Evolutionary conservation across 495 filamentous ascomycete genomes (phyloP).

Genomic region (Annulohypoxylon moriforme): DNA sequence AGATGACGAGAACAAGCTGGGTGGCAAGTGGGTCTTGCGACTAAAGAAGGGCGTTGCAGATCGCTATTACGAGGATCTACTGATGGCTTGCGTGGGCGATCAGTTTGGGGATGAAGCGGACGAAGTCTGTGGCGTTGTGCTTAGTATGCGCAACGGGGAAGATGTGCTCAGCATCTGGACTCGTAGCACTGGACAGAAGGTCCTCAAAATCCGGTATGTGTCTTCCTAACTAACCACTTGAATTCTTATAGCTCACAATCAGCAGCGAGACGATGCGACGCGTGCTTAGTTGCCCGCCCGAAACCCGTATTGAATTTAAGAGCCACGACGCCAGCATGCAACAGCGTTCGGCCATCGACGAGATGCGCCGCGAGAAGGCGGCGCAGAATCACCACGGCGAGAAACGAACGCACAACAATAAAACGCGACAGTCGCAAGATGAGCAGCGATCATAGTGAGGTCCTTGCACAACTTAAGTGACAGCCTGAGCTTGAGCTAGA

Average conservation of each 20-base stretch:
- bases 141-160: conserved; percentile 94
- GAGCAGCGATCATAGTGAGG: conserved; percentile 45
- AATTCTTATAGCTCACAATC: conserved; percentile 20
- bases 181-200: conserved; percentile 87
- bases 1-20: conserved; percentile 94
- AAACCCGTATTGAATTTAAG: conserved; percentile 94
- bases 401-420: conserved; percentile 51
- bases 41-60: conserved; percentile 97
- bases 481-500: not conserved
- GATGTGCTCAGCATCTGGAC: conserved; percentile 99
- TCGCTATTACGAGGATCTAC: conserved; percentile 96
- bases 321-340: conserved; percentile 87
- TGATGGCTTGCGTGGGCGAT: conserved; percentile 91
- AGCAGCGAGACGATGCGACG: conserved; percentile 91
- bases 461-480: not conserved
- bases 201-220: conserved; percentile 93
- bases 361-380: conserved; percentile 81
- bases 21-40: conserved; percentile 96
- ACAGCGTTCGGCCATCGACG: conserved; percentile 82
- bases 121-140: conserved; percentile 92
- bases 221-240: not conserved
- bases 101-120: conserved; percentile 95
- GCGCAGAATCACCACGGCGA: conserved; percentile 59
- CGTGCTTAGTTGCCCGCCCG: conserved; percentile 81
- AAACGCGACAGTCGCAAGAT: conserved; percentile 47